phyloP scores from a whole-genome alignment of 2,329 filamentous ascomycete genomes.

The Pestalotiopsis sp. region DNA sequence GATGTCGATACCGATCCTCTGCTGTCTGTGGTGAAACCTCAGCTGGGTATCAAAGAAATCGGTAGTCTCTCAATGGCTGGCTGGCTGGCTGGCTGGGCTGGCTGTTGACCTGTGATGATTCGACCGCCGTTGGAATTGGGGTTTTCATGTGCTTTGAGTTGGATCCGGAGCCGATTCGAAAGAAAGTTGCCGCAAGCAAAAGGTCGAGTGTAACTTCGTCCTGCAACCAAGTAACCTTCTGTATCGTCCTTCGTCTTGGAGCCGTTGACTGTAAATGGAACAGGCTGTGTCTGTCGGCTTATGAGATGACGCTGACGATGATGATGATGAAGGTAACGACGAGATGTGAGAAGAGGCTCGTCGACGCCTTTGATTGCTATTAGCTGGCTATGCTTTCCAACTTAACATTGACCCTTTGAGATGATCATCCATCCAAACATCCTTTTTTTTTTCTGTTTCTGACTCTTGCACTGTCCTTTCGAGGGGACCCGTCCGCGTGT shows the following conservation, averaged over 20 bases:
- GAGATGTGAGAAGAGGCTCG: not conserved
- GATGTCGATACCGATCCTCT: not conserved
- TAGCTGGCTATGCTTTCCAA: not conserved
- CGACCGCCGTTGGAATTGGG: not conserved
- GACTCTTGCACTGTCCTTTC: not conserved
- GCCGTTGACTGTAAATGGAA: not conserved
- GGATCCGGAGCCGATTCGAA: not conserved
- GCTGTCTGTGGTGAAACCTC: not conserved
- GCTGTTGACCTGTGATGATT: not conserved
- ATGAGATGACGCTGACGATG: not conserved
- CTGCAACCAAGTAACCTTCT: not conserved
- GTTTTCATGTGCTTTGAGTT: not conserved
- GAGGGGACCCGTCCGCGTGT: not conserved
- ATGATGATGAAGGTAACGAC: not conserved
- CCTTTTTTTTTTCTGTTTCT: not conserved
- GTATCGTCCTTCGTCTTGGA: not conserved
- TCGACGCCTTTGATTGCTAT: not conserved
- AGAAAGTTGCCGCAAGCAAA: not conserved
- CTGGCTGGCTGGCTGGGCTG: not conserved
- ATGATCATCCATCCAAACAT: not conserved
- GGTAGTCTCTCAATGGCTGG: not conserved
- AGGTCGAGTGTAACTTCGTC: not conserved
- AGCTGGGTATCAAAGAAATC: not conserved
- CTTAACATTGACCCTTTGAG: not conserved
- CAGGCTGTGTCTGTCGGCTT: not conserved